Conservation (phyloP, 352 stramenopile genomes). For the Lagenidium giganteum region DNA sequence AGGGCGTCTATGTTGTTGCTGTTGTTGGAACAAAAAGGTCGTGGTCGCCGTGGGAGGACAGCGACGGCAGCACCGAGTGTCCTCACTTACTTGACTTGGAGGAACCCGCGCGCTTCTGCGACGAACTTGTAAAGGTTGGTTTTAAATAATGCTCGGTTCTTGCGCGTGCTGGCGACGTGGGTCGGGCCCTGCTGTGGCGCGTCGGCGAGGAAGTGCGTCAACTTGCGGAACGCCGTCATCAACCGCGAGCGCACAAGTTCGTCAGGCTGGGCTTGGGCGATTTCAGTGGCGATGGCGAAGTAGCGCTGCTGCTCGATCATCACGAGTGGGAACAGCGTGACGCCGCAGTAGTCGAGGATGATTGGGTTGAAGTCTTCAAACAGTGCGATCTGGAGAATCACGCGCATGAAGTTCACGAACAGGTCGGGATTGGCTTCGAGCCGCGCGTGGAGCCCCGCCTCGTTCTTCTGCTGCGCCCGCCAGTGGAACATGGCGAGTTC, state of each 20-base stretch:
- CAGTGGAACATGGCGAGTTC: slow-evolving; percentile 71
- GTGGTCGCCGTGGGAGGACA: too few species aligned
- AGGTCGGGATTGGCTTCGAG: slow-evolving; percentile 41
- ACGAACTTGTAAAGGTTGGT: slow-evolving; percentile 80
- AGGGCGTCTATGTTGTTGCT: too few species aligned
- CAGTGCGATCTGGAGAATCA: slow-evolving; percentile 75
- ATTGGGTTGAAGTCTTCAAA: slow-evolving; percentile 76
- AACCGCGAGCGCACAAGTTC: slow-evolving; percentile 42
- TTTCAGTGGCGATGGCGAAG: slow-evolving; percentile 56
- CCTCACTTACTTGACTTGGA: slow-evolving; percentile 62
- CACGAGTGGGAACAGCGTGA: slow-evolving; percentile 75
- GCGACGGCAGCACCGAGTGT: too few species aligned
- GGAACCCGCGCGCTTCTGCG: slow-evolving; percentile 73
- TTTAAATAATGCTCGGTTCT: slow-evolving; percentile 75
- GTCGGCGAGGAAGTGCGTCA: slow-evolving; percentile 72
- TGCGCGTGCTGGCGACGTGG: slow-evolving; percentile 53
- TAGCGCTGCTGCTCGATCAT: slow-evolving; percentile 75
- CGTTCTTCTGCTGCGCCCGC: slow-evolving; percentile 43
- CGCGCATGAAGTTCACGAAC: slow-evolving; percentile 68
- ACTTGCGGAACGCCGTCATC: slow-evolving; percentile 47
- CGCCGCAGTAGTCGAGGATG: slow-evolving; percentile 65
- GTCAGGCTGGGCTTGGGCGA: slow-evolving; percentile 51
- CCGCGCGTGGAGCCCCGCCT: slow-evolving; percentile 45
- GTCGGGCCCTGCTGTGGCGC: slow-evolving; percentile 53
- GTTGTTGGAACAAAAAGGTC: too few species aligned